A percentile compares a stretch with the other conserved stretches of the same genome.
These are phyloP conservation scores for Simmondsia chinensis DNA, from an alignment of 148 eudicot genomes.

Conservation along the genomic window DNA sequence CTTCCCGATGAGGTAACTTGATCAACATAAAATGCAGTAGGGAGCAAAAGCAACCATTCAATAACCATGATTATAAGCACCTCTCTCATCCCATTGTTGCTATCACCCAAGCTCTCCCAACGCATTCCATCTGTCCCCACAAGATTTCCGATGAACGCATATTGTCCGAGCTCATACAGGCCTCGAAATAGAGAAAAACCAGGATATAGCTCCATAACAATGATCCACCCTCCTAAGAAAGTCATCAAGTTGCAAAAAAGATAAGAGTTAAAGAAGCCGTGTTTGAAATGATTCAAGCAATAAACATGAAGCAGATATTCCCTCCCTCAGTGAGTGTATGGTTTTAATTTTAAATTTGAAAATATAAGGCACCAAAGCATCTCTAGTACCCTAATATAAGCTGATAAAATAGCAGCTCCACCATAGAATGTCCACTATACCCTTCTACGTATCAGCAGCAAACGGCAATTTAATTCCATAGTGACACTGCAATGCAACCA, in stretches of 20 bases:
- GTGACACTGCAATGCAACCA: no score
- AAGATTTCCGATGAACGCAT: slow-evolving; percentile 28
- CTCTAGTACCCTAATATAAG: no score
- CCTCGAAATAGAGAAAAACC: slow-evolving; percentile 58
- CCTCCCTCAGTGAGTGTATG: no score
- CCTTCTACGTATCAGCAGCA: no score
- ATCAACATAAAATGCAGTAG: slow-evolving; percentile 45
- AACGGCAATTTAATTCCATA: no score
- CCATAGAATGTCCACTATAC: no score
- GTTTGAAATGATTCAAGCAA: not conserved
- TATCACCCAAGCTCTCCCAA: slow-evolving; percentile 43
- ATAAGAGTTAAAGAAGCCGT: no score
- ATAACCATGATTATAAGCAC: slow-evolving; percentile 41
- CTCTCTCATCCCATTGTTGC: slow-evolving; percentile 42
- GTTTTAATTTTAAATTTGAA: no score
- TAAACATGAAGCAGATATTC: no score
- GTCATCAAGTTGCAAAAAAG: not conserved
- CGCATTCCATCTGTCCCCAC: slow-evolving; percentile 56
- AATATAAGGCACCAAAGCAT: no score
- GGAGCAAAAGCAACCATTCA: slow-evolving; percentile 49
- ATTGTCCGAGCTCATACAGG: slow-evolving; percentile 42
- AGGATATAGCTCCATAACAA: slow-evolving; percentile 59
- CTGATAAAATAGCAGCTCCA: no score
- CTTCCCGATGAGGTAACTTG: slow-evolving; percentile 42
- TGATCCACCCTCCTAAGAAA: slow-evolving; percentile 38